These are phyloP conservation scores for Davidsoniella eucalypti DNA, from an alignment of 2,329 filamentous ascomycete genomes.

Conservation along the genomic window DNA sequence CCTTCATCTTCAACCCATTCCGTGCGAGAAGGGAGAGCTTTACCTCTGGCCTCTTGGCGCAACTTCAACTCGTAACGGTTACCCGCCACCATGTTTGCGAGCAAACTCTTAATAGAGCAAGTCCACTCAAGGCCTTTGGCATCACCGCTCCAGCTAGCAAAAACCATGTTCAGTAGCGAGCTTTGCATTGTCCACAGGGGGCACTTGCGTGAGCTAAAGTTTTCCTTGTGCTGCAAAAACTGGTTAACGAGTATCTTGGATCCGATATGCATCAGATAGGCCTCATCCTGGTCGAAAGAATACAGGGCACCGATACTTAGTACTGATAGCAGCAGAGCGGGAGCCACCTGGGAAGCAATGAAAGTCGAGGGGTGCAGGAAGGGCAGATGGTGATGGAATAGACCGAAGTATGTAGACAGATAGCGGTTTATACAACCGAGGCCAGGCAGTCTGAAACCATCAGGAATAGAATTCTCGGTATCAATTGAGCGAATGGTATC, in stretches of 20 bases:
- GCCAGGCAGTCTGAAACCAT: conserved; percentile 76
- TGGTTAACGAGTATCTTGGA: conserved; percentile 95
- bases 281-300: conserved; percentile 92
- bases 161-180: conserved; percentile 94
- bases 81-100: conserved; percentile 96
- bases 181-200: conserved; percentile 98
- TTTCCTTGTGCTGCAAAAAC: conserved; percentile 94
- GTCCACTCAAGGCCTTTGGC: conserved; percentile 97
- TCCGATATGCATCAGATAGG: conserved; percentile 92
- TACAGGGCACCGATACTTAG: conserved; percentile 92
- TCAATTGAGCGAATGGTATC: conserved; percentile 75
- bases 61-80: conserved; percentile 94
- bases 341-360: conserved; percentile 60
- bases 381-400: conserved; percentile 93
- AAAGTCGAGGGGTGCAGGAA: conserved; percentile 92
- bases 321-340: conserved; percentile 72
- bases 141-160: conserved; percentile 97
- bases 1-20: conserved; percentile 98
- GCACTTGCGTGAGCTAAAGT: conserved; percentile 94
- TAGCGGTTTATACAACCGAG: conserved; percentile 75
- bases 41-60: conserved; percentile 72
- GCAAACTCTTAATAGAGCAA: conserved; percentile 93
- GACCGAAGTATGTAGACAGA: conserved; percentile 85
- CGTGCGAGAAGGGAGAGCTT: conserved; percentile 55
- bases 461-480: conserved; percentile 64